Conservation (phyloP, 768 basidiomycete species). For the Gymnopilus dilepis region DNA sequence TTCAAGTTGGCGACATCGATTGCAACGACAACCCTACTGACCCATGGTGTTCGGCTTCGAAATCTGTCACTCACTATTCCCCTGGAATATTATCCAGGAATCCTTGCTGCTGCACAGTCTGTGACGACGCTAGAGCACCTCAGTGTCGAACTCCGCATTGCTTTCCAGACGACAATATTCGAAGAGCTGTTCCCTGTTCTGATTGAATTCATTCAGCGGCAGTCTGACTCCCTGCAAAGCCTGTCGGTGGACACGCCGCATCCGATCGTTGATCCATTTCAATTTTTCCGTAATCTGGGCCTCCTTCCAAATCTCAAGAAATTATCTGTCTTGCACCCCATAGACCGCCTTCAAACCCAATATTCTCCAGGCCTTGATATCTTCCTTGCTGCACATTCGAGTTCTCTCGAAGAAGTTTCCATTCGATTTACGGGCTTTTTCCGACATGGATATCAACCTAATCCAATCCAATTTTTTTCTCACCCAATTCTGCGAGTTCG, state of each 20-base stretch:
- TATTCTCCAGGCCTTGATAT: not conserved
- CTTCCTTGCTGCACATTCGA: not conserved
- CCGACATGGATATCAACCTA: not conserved
- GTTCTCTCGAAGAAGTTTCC: not conserved
- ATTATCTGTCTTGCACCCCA: not conserved
- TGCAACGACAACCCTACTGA: not conserved
- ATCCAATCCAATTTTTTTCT: not conserved
- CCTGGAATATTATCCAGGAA: not conserved
- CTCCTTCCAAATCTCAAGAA: not conserved
- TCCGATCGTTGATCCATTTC: not conserved
- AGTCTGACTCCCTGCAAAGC: not conserved
- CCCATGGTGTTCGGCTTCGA: not conserved
- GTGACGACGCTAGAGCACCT: not conserved
- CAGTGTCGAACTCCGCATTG: not conserved
- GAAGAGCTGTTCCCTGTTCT: not conserved
- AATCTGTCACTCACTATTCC: not conserved
- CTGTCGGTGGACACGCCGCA: not conserved
- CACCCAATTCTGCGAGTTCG: not conserved
- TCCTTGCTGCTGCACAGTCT: not conserved
- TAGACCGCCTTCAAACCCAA: not conserved
- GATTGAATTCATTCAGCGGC: not conserved
- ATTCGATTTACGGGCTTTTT: not conserved
- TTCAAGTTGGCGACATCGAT: not conserved
- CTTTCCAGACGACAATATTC: not conserved
- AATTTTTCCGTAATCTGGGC: not conserved